phyloP scores from a whole-genome alignment of 257 asterid species.

The Nicotiana undulata region DNA sequence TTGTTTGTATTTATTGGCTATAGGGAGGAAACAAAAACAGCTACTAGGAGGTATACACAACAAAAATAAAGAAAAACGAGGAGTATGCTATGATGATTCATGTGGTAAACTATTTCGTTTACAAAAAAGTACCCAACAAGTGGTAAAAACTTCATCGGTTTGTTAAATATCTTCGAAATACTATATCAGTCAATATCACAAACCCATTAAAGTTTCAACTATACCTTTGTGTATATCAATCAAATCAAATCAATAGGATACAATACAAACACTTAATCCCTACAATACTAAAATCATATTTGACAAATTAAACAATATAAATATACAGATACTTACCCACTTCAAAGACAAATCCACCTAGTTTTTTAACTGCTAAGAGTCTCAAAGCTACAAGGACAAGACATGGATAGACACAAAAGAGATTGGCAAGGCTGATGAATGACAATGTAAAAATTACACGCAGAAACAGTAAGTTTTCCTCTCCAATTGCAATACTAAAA shows the following conservation, averaged over 20 bases:
- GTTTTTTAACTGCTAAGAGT: background rate
- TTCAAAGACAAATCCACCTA: background rate
- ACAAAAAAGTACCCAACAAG: background rate
- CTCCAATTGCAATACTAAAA: background rate
- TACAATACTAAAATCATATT: background rate
- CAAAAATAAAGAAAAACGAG: too few species aligned
- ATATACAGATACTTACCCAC: background rate
- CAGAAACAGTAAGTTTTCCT: background rate
- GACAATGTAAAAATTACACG: too few species aligned
- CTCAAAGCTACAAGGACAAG: background rate
- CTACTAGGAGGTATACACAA: too few species aligned
- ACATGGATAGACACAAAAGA: slow-evolving; percentile 3
- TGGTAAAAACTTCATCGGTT: too few species aligned
- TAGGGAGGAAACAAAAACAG: too few species aligned
- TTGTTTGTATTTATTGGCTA: too few species aligned
- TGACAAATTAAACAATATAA: background rate
- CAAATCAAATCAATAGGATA: too few species aligned
- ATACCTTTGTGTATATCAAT: too few species aligned
- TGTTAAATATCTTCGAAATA: too few species aligned
- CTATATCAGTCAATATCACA: too few species aligned
- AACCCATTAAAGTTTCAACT: too few species aligned
- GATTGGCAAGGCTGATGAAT: background rate
- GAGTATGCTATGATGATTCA: background rate
- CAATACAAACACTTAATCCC: too few species aligned
- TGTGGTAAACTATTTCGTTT: background rate